Evolutionary conservation across 129 eudicot genomes (phyloP).

Genomic region (Flaveria linearis): DNA sequence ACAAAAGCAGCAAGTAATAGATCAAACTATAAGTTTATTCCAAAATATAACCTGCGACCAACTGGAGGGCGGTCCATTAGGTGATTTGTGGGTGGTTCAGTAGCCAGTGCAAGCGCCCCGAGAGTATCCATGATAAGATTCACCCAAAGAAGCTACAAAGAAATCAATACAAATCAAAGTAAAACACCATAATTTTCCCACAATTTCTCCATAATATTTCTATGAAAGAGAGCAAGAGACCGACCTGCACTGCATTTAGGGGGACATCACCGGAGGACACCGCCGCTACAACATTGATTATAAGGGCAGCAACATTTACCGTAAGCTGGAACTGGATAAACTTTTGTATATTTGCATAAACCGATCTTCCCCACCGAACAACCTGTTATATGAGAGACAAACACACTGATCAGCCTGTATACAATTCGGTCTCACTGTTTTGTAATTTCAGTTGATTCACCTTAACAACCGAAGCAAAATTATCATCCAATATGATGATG

Average conservation of each 20-base stretch:
- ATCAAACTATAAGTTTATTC: background rate
- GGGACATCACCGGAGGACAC: slow-evolving; percentile 53
- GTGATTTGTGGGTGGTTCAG: slow-evolving; percentile 96
- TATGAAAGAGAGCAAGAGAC: background rate
- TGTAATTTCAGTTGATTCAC: background rate
- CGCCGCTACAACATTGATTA: slow-evolving; percentile 52
- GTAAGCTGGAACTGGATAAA: slow-evolving; percentile 68
- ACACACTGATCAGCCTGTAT: background rate
- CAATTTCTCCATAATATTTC: background rate
- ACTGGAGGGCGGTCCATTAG: slow-evolving; percentile 83
- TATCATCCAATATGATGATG: slow-evolving; percentile 51
- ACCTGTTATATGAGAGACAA: slow-evolving; percentile 1
- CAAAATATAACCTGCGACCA: slow-evolving; percentile 73
- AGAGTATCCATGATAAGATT: slow-evolving; percentile 97
- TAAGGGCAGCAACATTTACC: slow-evolving; percentile 54
- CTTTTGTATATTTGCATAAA: slow-evolving; percentile 55
- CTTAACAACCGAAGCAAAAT: slow-evolving; percentile 44
- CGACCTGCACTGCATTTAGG: slow-evolving; percentile 46
- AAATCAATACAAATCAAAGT: background rate
- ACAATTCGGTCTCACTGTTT: background rate
- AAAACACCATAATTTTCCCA: background rate
- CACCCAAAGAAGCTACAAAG: slow-evolving; percentile 89
- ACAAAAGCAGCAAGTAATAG: background rate
- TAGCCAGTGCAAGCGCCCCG: slow-evolving; percentile 95
- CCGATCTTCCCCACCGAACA: slow-evolving; percentile 56